Percentiles rank a stretch among this genome's conserved stretches.
These are phyloP conservation scores for Diplogelasinospora grovesii DNA, from an alignment of 495 filamentous ascomycete species.

Conservation along the genomic window DNA sequence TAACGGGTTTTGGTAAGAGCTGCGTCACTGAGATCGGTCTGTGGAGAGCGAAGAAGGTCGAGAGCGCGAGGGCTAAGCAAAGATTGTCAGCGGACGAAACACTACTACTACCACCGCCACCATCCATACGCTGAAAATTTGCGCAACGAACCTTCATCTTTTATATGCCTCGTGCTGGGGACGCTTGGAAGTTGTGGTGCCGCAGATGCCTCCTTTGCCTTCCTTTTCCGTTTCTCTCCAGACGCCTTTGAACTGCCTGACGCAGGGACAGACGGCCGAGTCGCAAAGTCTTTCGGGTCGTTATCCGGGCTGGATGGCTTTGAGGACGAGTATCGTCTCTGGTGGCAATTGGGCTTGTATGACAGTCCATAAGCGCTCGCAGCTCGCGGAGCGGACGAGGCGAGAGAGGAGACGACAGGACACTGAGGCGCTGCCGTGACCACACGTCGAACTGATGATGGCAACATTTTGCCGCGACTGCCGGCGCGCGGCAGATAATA, in stretches of 20 bases:
- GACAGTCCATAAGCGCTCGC: conserved; percentile 29
- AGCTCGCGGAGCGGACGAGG: conserved; percentile 28
- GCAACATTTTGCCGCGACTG: conserved; percentile 38
- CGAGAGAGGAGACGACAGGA: conserved; percentile 32
- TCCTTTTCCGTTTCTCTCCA: conserved; percentile 42
- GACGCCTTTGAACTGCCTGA: conserved; percentile 30
- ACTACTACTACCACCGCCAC: no score
- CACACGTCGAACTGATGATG: conserved; percentile 44
- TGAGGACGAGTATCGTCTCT: conserved; percentile 50
- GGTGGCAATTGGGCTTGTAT: conserved; percentile 31
- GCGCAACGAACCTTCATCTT: conserved; percentile 58
- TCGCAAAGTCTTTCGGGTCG: conserved; percentile 40
- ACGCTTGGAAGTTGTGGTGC: conserved; percentile 64
- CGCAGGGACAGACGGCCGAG: conserved; percentile 35
- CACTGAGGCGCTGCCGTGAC: conserved; percentile 38
- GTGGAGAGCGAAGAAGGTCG: conserved; percentile 93
- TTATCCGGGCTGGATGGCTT: conserved; percentile 51
- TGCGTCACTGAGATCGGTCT: conserved; percentile 84
- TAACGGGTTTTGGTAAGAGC: conserved; percentile 65
- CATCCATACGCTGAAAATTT: conserved; percentile 6
- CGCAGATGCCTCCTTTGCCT: conserved; percentile 31
- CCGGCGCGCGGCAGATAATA: conserved; percentile 2
- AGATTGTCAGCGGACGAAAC: background rate
- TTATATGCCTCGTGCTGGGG: conserved; percentile 72
- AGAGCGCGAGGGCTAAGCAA: conserved; percentile 67